These are phyloP conservation scores for Aschersonia sp. DNA, from an alignment of 2,329 filamentous ascomycete species.

Conservation along the genomic window DNA sequence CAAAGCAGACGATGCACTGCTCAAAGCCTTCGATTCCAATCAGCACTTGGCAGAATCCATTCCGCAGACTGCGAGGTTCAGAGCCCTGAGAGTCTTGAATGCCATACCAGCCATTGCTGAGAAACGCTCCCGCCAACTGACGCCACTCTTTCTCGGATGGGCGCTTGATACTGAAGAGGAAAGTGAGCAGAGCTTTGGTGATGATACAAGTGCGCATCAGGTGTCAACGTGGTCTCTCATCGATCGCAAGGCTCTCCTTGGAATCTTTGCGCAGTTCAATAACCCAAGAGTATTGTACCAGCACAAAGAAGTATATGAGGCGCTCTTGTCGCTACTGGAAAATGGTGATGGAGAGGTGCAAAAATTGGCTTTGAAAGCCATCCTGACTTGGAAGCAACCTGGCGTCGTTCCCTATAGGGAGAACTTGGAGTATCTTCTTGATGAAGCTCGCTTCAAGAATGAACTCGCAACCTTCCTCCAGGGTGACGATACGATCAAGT, in stretches of 20 bases:
- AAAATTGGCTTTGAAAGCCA: slow-evolving; percentile 66
- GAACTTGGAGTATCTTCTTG: slow-evolving; percentile 71
- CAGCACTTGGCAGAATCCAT: slow-evolving; percentile 39
- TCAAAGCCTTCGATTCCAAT: slow-evolving; percentile 46
- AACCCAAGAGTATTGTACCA: slow-evolving; percentile 79
- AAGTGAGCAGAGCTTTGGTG: not conserved
- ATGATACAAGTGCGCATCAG: slow-evolving; percentile 4
- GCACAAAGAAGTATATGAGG: slow-evolving; percentile 58
- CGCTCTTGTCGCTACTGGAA: slow-evolving; percentile 59
- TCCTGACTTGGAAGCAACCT: slow-evolving; percentile 79
- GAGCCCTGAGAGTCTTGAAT: slow-evolving; percentile 66
- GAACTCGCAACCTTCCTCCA: slow-evolving; percentile 84
- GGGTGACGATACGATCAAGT: slow-evolving; percentile 55
- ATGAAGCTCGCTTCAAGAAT: slow-evolving; percentile 84
- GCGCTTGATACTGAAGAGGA: slow-evolving; percentile 35
- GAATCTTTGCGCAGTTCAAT: slow-evolving; percentile 67
- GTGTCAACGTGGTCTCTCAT: slow-evolving; percentile 49
- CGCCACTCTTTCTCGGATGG: slow-evolving; percentile 79
- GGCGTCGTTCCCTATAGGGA: slow-evolving; percentile 68
- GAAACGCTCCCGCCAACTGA: slow-evolving; percentile 68
- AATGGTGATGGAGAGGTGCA: slow-evolving; percentile 90
- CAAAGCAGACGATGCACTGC: slow-evolving; percentile 42
- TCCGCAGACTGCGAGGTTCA: slow-evolving; percentile 48
- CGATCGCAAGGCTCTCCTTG: slow-evolving; percentile 73
- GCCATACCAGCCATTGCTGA: slow-evolving; percentile 66